These are phyloP conservation scores for Erigeron philadelphicus DNA, from an alignment of 140 eudicot species.

Conservation along the genomic window DNA sequence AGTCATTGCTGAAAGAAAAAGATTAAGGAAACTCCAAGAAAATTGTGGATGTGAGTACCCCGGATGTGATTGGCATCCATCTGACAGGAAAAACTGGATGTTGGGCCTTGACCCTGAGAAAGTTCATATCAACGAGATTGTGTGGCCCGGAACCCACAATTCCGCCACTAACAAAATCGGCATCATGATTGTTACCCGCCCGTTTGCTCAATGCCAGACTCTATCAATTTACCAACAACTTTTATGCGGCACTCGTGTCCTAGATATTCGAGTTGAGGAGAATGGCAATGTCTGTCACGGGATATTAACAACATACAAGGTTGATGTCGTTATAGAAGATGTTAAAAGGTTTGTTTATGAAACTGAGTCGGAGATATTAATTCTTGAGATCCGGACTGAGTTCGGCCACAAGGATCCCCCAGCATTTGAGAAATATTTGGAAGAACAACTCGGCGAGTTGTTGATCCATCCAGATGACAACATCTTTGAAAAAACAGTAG, in stretches of 20 bases:
- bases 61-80: constrained; percentile 49
- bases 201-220: constrained; percentile 74
- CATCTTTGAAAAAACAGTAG: constrained; percentile 46
- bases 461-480: constrained; percentile 63
- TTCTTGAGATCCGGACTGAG: constrained; percentile 75
- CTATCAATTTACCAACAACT: constrained; percentile 63
- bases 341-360: constrained; percentile 56
- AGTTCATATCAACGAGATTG: constrained; percentile 48
- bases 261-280: constrained; percentile 63
- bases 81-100: constrained; percentile 36
- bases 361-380: constrained; percentile 60
- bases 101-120: constrained; percentile 44
- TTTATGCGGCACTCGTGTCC: constrained; percentile 44
- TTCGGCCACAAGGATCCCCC: constrained; percentile 72
- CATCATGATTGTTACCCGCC: constrained; percentile 47
- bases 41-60: constrained; percentile 44
- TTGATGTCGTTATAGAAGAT: constrained; percentile 59
- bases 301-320: constrained; percentile 39
- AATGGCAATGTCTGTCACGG: constrained; percentile 76
- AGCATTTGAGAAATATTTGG: constrained; percentile 58
- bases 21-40: constrained; percentile 35
- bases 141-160: constrained; percentile 86
- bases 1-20: constrained; percentile 43
- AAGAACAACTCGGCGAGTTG: constrained; percentile 46
- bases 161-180: constrained; percentile 81